Evolutionary conservation across 148 eudicot species (phyloP).

Genomic region (Heliamphora exappendiculata): DNA sequence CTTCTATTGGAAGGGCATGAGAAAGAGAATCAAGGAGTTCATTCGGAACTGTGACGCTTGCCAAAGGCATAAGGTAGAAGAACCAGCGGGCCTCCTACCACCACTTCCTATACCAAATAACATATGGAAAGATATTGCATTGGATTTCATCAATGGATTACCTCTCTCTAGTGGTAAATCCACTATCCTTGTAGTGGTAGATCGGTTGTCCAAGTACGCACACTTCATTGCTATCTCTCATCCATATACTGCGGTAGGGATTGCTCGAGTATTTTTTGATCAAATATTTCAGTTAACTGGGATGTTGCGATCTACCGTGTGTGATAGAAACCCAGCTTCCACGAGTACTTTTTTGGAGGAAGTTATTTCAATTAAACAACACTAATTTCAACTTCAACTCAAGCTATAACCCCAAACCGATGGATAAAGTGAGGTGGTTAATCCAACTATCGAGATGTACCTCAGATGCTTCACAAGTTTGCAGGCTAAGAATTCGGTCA

Average conservation of each 20-base stretch:
- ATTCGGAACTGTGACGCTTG: neutral
- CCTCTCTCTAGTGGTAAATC: neutral
- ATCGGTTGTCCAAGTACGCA: neutral
- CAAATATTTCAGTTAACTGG: neutral
- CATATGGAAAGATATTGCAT: neutral
- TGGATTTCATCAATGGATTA: neutral
- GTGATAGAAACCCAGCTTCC: neutral
- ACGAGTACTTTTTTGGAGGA: neutral
- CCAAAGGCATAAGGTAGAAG: neutral
- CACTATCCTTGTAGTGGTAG: neutral
- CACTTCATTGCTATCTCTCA: neutral
- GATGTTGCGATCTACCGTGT: neutral
- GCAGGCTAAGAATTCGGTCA: too few relatives aligned
- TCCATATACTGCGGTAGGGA: neutral
- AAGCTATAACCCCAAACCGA: too few relatives aligned
- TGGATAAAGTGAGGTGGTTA: too few relatives aligned
- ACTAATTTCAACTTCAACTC: neutral
- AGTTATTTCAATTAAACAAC: neutral
- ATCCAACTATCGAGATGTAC: too few relatives aligned
- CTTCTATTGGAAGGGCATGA: neutral
- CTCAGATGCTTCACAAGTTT: too few relatives aligned
- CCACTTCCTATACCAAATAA: neutral
- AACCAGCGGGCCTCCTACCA: neutral
- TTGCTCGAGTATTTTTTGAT: neutral
- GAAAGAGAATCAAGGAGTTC: neutral